A percentile compares a stretch with the other conserved stretches of the same genome.
phyloP scores from a whole-genome alignment of 495 filamentous ascomycete genomes.

The Neurospora sp. region DNA sequence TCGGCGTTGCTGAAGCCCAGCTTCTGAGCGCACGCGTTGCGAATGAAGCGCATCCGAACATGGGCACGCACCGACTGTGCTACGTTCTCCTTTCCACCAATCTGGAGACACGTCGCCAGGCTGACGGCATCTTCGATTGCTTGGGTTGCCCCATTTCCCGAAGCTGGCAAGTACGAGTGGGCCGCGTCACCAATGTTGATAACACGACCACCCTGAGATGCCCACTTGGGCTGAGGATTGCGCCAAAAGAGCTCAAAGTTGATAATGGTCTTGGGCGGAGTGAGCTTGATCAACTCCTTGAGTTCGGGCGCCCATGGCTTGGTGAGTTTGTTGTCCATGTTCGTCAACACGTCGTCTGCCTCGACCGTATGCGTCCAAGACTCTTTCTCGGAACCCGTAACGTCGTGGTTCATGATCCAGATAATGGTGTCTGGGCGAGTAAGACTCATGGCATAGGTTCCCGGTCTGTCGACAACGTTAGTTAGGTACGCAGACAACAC shows the following conservation, averaged over 20 bases:
- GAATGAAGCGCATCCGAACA: constrained; percentile 41
- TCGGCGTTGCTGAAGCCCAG: constrained; percentile 46
- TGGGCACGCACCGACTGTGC: constrained; percentile 38
- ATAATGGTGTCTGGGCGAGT: constrained; percentile 40
- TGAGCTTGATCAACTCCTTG: constrained; percentile 47
- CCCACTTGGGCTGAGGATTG: constrained; percentile 54
- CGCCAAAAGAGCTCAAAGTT: constrained; percentile 62
- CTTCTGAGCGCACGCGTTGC: constrained; percentile 47
- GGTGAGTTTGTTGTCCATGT: constrained; percentile 31
- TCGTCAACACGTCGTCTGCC: constrained; percentile 40
- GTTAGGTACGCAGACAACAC: neutral
- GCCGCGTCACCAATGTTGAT: constrained; percentile 57
- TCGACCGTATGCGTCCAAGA: constrained; percentile 45
- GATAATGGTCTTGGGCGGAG: constrained; percentile 45
- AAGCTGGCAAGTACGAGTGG: constrained; percentile 60
- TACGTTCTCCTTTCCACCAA: constrained; percentile 52
- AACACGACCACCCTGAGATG: constrained; percentile 48
- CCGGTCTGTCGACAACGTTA: constrained; percentile 24
- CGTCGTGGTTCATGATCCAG: constrained; percentile 49
- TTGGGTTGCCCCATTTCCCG: constrained; percentile 57
- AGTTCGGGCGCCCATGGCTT: constrained; percentile 42
- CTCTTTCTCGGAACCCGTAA: constrained; percentile 39
- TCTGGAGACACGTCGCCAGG: constrained; percentile 49
- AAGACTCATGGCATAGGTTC: constrained; percentile 41
- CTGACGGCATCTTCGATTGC: constrained; percentile 62